Conservation (phyloP, 2,329 filamentous ascomycete genomes). For the Epichloe gansuensis region DNA sequence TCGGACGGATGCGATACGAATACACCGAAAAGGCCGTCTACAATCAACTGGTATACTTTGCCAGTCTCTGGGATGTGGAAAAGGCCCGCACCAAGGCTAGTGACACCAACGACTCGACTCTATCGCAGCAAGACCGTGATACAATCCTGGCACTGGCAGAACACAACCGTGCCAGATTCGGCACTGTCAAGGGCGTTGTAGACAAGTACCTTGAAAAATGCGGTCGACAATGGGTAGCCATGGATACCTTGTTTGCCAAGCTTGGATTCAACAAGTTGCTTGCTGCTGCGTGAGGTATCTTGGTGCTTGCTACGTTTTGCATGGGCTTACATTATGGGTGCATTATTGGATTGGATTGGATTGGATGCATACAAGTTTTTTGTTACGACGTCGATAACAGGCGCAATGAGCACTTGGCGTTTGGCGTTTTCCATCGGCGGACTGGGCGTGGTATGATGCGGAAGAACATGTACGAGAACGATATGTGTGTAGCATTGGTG, state of each 20-base stretch:
- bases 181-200: constrained; percentile 61
- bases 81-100: constrained; percentile 48
- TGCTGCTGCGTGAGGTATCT: constrained; percentile 3
- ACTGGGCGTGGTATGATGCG: background rate
- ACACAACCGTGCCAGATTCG: constrained; percentile 71
- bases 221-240: constrained; percentile 83
- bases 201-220: constrained; percentile 81
- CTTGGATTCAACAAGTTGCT: constrained; percentile 37
- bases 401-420: background rate
- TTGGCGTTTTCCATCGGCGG: background rate
- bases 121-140: constrained; percentile 43
- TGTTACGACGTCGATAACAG: background rate
- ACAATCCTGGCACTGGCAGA: constrained; percentile 61
- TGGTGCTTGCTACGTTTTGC: background rate
- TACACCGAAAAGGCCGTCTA: constrained; percentile 81
- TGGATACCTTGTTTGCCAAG: constrained; percentile 74
- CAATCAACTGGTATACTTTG: constrained; percentile 86
- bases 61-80: constrained; percentile 78
- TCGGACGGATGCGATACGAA: constrained; percentile 80
- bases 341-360: background rate
- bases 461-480: background rate
- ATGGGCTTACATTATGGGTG: background rate
- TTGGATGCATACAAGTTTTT: background rate
- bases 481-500: background rate
- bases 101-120: constrained; percentile 33